Evolutionary conservation across 192 early-diverging fungal genomes (phyloP).

Genomic region (Backusella macrospora): DNA sequence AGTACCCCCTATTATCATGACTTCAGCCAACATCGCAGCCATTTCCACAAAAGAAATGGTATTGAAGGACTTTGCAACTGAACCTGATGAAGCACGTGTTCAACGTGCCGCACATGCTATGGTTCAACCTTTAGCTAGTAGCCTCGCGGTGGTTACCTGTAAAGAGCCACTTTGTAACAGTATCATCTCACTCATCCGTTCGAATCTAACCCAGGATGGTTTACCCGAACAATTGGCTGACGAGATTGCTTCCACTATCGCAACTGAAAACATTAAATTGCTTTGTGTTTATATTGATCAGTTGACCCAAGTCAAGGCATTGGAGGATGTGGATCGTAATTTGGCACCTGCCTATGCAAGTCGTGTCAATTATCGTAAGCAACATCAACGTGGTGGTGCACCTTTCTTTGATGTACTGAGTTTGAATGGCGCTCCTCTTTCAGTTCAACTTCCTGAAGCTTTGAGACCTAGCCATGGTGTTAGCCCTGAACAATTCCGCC

Average conservation of each 20-base stretch:
- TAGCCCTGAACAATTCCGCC: slow-evolving; percentile 21
- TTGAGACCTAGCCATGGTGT: slow-evolving; percentile 24
- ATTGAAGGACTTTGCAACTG: slow-evolving; percentile 94
- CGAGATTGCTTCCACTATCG: slow-evolving; percentile 80
- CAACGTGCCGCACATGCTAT: slow-evolving; percentile 90
- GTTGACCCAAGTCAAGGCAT: slow-evolving; percentile 88
- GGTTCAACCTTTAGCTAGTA: slow-evolving; percentile 75
- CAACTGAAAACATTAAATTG: slow-evolving; percentile 90
- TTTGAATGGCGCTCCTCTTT: slow-evolving; percentile 14
- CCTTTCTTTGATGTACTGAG: slow-evolving; percentile 82
- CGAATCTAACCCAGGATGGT: slow-evolving; percentile 69
- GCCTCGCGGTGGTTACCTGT: slow-evolving; percentile 81
- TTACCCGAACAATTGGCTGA: slow-evolving; percentile 79
- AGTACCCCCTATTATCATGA: slow-evolving; percentile 82
- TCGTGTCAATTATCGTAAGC: slow-evolving; percentile 74
- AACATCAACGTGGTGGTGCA: slow-evolving; percentile 5
- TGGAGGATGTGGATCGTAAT: slow-evolving; percentile 84
- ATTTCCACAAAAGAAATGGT: slow-evolving; percentile 90
- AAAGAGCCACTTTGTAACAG: slow-evolving; percentile 87
- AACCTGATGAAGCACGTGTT: slow-evolving; percentile 91
- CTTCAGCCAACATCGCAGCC: slow-evolving; percentile 88
- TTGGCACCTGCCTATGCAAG: slow-evolving; percentile 69
- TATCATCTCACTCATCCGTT: slow-evolving; percentile 71
- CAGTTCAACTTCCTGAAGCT: slow-evolving; percentile 22
- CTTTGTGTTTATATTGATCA: slow-evolving; percentile 93